Base-by-base conservation (phyloP, 371 early-diverging fungal genomes). In the Rhizopus arrhizus region DNA sequence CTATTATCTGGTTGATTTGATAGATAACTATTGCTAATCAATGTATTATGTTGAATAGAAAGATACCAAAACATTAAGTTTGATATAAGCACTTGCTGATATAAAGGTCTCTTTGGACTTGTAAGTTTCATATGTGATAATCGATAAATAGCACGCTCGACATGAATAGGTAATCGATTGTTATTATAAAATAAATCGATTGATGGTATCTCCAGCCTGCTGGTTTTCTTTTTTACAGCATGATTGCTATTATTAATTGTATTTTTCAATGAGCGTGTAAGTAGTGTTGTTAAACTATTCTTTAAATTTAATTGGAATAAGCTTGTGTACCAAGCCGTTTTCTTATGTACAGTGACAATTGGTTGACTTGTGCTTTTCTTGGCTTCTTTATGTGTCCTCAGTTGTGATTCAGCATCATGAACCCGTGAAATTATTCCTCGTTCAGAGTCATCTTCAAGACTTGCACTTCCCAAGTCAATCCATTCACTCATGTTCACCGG, bases 21-120 rank as follows among this genome's bases (percentile, higher is more conserved):
- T 43, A 43, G 59, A 36, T 36, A 6, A 36, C 2, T 12, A 49
- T 4, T 59, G 40, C 33, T 36, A 49, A 60, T 61, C 15, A 57
- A 52, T 5, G 52, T 61, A 31, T 42, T 49, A 52, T 56, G 69
- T 10, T 66, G 66, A 41, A 89, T 81, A 6, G 83, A 76, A 8
- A 96, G 79, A 65, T 93, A 92, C 85, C 92, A 93, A 70, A 93
- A 87, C 92, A 95, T 92, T 68, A 94, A 80, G 63, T 95, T 95
- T 16, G 90, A 88, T 40, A 95, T 87, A 58, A 92, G 66, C 4
- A 95, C 96, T 70, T 94, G 95, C 45, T 95, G 90, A 29, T 72
- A 69, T 53, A 95, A 78, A 6, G 94, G 90, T 4, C 94, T 84
- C 11, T 89, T 81, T 1, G 88, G 88, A 65, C 93, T 89, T 9